Evolutionary conservation across 2,329 filamentous ascomycete genomes (phyloP).

Genomic region (Exophiala sp.): DNA sequence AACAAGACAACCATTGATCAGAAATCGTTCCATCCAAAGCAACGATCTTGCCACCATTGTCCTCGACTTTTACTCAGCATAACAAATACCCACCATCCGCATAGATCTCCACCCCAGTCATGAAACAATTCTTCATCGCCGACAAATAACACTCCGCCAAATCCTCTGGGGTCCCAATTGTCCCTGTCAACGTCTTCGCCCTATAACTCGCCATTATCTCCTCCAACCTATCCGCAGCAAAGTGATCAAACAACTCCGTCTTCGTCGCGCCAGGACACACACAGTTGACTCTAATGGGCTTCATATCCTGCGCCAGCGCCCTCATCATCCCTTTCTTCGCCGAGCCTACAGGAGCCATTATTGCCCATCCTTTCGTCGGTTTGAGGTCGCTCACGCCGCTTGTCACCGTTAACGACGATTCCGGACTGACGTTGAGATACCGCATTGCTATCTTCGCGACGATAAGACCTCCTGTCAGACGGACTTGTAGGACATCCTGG

Average conservation of each 20-base stretch:
- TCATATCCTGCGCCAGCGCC: slow-evolving; percentile 42
- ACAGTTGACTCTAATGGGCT: slow-evolving; percentile 42
- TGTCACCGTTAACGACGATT: slow-evolving; percentile 41
- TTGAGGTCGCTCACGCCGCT: slow-evolving; percentile 36
- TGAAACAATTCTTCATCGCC: slow-evolving; percentile 42
- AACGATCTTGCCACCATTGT: too few relatives aligned
- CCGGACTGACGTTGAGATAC: slow-evolving; percentile 33
- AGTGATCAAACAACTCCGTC: slow-evolving; percentile 38
- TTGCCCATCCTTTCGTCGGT: slow-evolving; percentile 35
- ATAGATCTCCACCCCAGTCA: slow-evolving; percentile 34
- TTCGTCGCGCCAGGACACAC: slow-evolving; percentile 41
- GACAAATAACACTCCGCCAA: slow-evolving; percentile 44
- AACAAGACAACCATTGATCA: too few relatives aligned
- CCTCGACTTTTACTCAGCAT: not conserved
- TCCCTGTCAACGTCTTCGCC: not conserved
- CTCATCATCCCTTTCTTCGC: slow-evolving; percentile 34
- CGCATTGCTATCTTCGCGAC: slow-evolving; percentile 40
- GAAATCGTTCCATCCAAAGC: too few relatives aligned
- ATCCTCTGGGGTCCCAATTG: slow-evolving; percentile 35
- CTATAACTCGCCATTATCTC: slow-evolving; percentile 32
- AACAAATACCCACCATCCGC: slow-evolving; percentile 38
- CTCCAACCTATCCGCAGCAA: slow-evolving; percentile 21
- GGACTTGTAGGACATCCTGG: slow-evolving; percentile 31
- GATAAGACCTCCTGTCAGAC: slow-evolving; percentile 35
- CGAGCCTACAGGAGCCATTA: slow-evolving; percentile 30